Base-by-base conservation (phyloP, 495 filamentous ascomycete species). In the Aspergillus hancockii region DNA sequence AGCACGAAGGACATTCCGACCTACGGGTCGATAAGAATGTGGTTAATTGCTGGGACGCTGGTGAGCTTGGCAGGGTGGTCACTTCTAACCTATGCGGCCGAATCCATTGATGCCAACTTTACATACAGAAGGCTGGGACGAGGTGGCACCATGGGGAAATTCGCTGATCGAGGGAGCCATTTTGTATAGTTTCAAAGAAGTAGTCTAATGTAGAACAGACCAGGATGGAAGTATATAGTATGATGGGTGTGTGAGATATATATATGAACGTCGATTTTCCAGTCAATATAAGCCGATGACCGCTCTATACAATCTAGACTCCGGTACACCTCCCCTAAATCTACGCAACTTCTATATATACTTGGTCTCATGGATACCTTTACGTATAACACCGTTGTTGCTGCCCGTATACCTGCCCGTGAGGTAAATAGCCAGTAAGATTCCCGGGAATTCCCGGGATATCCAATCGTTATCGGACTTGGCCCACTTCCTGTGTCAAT, bases 1-100 rank as follows among this genome's bases (percentile, higher is more conserved):
- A 53, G 69, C 71, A 22, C 71, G 71, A 41, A 74, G 69, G 22
- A 74, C 71, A 56, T 74, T 74, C 38, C 71, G 71, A 52, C 71
- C 71, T 74, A 45, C 18, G 32, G 21, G 18, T 6, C 18, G 14
- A 22, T 21, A 13, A 32, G 22, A 18, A 43, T 8, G 10, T 43
- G 16, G 38, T 18, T n/a, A 14, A 36, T 36, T 36, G 13, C 12
- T 18, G 30, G n/a, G 30, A 31, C 19, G 32, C 9, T 13, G 8
- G 7, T 45, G 32, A 18, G 14, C 52, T 14, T 8, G 18, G 23
- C 16, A n/a, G 38, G 25, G 1, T 21, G 52, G 30, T 12, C 28
- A 16, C 43, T 45, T 59, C 58, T 30, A 10, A 72, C 70, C 70
- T 36, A 72, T 72, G 54, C 67, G 70, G 58, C 70, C 70, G 54